Evolutionary conservation across 75 land plant species (phyloP).

Genomic region (Pinus tabuliformis): DNA sequence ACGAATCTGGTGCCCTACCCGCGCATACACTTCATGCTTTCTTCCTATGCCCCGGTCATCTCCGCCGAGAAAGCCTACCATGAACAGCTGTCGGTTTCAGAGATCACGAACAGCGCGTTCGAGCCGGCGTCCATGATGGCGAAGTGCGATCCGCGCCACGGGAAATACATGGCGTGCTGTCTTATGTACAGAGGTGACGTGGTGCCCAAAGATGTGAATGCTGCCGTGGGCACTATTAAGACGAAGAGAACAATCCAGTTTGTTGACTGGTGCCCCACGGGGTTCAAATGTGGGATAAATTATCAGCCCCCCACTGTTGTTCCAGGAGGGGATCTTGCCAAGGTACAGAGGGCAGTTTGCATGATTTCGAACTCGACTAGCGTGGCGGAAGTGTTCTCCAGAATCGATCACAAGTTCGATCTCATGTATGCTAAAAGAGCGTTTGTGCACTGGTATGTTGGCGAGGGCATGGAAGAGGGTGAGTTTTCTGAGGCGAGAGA

Average conservation of each 20-base stretch:
- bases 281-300: slow-evolving; percentile 58
- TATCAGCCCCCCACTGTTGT: slow-evolving; percentile 65
- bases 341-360: slow-evolving; percentile 64
- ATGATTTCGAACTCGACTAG: slow-evolving; percentile 75
- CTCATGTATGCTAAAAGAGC: slow-evolving; percentile 59
- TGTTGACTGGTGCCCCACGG: slow-evolving; percentile 63
- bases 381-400: slow-evolving; percentile 70
- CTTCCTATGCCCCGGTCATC: slow-evolving; percentile 60
- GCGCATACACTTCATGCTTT: slow-evolving; percentile 74
- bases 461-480: slow-evolving; percentile 68
- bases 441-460: slow-evolving; percentile 79
- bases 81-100: slow-evolving; percentile 73
- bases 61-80: slow-evolving; percentile 51
- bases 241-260: slow-evolving; percentile 62
- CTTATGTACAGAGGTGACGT: slow-evolving; percentile 61
- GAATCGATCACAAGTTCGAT: slow-evolving; percentile 68
- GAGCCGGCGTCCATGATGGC: slow-evolving; percentile 77
- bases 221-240: slow-evolving; percentile 70
- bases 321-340: slow-evolving; percentile 53
- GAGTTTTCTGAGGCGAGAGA: slow-evolving; percentile 73
- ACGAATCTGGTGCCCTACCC: slow-evolving; percentile 74
- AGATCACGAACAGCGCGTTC: slow-evolving; percentile 64
- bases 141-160: slow-evolving; percentile 58
- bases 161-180: slow-evolving; percentile 61
- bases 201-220: slow-evolving; percentile 67